phyloP scores from a whole-genome alignment of 2,329 filamentous ascomycete genomes.

The Fusarium kyushuense region DNA sequence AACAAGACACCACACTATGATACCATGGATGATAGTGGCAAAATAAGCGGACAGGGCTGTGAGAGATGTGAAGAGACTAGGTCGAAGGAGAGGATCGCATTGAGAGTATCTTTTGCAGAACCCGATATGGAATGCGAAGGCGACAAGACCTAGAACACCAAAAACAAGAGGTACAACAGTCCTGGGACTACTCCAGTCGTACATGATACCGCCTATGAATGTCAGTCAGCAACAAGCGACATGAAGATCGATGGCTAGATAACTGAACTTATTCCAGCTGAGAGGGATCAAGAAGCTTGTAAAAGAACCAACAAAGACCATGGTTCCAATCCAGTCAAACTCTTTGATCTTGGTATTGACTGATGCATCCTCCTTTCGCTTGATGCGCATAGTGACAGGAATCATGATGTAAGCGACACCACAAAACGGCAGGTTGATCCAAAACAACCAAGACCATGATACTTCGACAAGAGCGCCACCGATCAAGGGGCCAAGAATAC shows the following conservation, averaged over 20 bases:
- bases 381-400: conserved; percentile 38
- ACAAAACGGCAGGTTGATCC: conserved; percentile 70
- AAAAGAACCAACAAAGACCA: conserved; percentile 69
- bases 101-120: conserved; percentile 37
- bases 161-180: conserved; percentile 72
- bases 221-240: conserved; percentile 6
- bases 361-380: conserved; percentile 26
- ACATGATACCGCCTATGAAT: conserved; percentile 69
- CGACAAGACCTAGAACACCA: conserved; percentile 58
- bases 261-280: conserved; percentile 37
- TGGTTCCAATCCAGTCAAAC: conserved; percentile 73
- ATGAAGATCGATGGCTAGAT: background rate
- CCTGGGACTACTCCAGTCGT: conserved; percentile 71
- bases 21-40: conserved; percentile 41
- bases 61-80: conserved; percentile 42
- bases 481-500: conserved; percentile 56
- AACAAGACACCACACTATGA: conserved; percentile 40
- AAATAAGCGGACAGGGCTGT: conserved; percentile 42
- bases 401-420: conserved; percentile 37
- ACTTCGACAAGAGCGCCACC: conserved; percentile 67
- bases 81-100: conserved; percentile 42
- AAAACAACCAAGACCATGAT: conserved; percentile 74
- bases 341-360: conserved; percentile 34
- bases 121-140: conserved; percentile 38
- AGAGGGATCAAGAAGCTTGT: conserved; percentile 56